Base-by-base conservation (phyloP, 495 filamentous ascomycete genomes). In the Talaromyces proteolyticus region DNA sequence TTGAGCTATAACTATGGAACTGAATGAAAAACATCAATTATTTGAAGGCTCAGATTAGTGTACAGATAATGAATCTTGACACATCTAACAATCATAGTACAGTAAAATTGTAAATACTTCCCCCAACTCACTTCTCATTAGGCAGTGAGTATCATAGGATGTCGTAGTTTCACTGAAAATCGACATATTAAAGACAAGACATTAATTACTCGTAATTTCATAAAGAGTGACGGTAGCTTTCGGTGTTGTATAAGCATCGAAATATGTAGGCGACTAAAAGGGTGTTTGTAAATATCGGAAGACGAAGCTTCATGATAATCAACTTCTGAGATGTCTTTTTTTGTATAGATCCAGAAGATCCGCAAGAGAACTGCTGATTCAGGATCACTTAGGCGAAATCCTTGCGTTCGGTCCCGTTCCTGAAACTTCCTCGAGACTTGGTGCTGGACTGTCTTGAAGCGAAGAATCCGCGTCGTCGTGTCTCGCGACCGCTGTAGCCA, bases 401-500 rank as follows among this genome's bases (percentile, higher is more conserved):
- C 57, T 74, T 71, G 10, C 47, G 47, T 36, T 49, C 29, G 49
- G 69, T 60, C 57, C 59, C 64, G 52, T 34, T 50, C 18, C 41
- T 11, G 49, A 51, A 49, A 29, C 40, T 37, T 47, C 50, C 38
- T 62, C 57, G 55, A 11, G 49, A 51, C 6, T 17, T 18, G 16
- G 69, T 72, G 48, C 60, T 58, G 4, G 63, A 63, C 36, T 68
- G 63, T 18, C 60, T 57, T 5, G 70, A 63, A 20, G 60, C 63
- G 60, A 74, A 74, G 63, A 71, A 73, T 5, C 69, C 68, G 38
- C 66, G 68, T 17, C 69, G 69, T 26, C 69, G 57, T 44, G 69
- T 57, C 51, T 67, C 61, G 22, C 70, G 68, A 20, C 70, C 68
- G 45, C 59, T 72, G 53, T 73, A 73, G 21, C 70, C 70, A 23